Evolutionary conservation across 1,284 basidiomycete species (phyloP).

Genomic region (Leccinum subrobustum): DNA sequence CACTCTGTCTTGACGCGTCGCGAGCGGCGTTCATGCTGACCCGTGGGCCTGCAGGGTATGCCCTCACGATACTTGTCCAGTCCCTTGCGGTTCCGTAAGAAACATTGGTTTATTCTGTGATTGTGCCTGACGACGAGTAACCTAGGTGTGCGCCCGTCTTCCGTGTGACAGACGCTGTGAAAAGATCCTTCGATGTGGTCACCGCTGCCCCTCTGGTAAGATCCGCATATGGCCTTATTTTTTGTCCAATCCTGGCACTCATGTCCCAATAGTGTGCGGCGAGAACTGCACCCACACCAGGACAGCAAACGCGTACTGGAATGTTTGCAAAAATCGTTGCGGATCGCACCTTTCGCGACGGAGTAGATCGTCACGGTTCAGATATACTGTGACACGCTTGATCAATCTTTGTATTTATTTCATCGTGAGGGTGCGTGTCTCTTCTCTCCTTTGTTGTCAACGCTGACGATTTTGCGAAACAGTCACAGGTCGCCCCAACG

Average conservation of each 20-base stretch:
- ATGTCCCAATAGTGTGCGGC: constrained; percentile 53
- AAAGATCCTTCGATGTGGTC: constrained; percentile 52
- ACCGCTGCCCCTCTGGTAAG: constrained; percentile 66
- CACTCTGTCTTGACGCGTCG: neutral
- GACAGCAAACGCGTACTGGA: too few species aligned
- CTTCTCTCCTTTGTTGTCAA: too few species aligned
- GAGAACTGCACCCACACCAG: constrained; percentile 47
- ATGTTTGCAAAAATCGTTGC: too few species aligned
- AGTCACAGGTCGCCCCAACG: too few species aligned
- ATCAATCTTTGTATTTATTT: too few species aligned
- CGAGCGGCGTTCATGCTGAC: neutral
- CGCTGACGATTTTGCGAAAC: too few species aligned
- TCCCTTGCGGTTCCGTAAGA: constrained; percentile 72
- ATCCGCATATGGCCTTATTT: neutral
- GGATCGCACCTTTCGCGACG: too few species aligned
- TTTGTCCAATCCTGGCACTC: constrained; percentile 1
- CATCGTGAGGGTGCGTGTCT: too few species aligned
- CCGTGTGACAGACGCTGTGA: constrained; percentile 64
- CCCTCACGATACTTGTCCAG: constrained; percentile 52
- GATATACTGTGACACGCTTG: too few species aligned
- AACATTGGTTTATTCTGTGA: neutral
- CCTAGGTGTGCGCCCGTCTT: constrained; percentile 63
- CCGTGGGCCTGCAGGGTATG: constrained; percentile 42
- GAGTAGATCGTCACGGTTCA: too few species aligned
- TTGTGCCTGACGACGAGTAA: neutral